Conservation (phyloP, 2,329 filamentous ascomycete species). For the Stylonectria norvegica region DNA sequence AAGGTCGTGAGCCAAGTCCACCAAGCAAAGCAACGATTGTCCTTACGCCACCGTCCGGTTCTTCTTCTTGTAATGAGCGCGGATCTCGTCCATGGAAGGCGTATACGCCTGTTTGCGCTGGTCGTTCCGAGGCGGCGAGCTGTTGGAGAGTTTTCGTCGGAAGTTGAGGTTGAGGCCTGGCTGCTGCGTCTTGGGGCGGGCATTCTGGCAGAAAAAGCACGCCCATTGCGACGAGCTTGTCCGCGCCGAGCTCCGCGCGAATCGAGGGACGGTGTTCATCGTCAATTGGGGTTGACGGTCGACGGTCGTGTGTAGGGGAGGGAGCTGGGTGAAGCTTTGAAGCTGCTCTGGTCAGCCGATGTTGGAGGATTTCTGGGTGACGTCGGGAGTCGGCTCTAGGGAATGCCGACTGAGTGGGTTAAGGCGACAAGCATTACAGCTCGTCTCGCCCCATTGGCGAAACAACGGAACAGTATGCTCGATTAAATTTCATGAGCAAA, state of each 20-base stretch:
- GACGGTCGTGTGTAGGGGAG: constrained; percentile 6
- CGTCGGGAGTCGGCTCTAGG: constrained; percentile 23
- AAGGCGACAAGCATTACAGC: too few relatives aligned
- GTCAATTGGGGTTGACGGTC: constrained; percentile 18
- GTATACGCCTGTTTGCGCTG: constrained; percentile 23
- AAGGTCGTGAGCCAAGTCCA: constrained; percentile 15
- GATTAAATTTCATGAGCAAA: too few relatives aligned
- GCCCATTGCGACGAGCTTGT: constrained; percentile 31
- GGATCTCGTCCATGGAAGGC: constrained; percentile 59
- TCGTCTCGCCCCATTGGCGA: too few relatives aligned
- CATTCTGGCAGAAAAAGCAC: constrained; percentile 37
- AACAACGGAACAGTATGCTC: too few relatives aligned
- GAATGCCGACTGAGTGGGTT: constrained; percentile 12
- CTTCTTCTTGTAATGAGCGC: constrained; percentile 61
- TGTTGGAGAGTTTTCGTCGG: constrained; percentile 33
- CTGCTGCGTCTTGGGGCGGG: constrained; percentile 27
- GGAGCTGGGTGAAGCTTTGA: constrained; percentile 13
- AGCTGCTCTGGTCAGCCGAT: constrained; percentile 25
- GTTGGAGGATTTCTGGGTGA: constrained; percentile 24
- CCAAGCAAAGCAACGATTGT: not conserved
- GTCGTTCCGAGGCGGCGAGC: constrained; percentile 22
- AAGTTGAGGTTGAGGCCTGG: constrained; percentile 24
- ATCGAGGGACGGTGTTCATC: constrained; percentile 41
- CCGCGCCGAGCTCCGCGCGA: constrained; percentile 31
- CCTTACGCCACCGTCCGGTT: constrained; percentile 58